Evolutionary conservation across 176 grass and related monocot species (phyloP).

Genomic region (Zizania latifolia): DNA sequence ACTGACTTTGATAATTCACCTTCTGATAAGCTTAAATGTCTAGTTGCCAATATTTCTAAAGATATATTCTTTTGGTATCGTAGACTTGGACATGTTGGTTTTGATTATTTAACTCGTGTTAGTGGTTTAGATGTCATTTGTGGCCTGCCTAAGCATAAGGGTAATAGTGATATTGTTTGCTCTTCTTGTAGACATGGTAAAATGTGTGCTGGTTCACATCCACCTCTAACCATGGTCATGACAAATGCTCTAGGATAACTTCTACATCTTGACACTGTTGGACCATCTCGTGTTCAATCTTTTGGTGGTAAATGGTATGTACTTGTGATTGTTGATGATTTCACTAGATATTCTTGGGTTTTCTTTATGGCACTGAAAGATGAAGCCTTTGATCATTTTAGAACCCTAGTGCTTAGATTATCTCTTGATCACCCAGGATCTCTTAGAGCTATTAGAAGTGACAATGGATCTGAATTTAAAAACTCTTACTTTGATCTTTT

Average conservation of each 20-base stretch:
- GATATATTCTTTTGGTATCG: neutral
- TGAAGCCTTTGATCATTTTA: neutral
- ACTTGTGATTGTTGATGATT: neutral
- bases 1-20: too few species aligned
- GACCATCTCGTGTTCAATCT: neutral
- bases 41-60: neutral
- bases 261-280: neutral
- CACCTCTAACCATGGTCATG: neutral
- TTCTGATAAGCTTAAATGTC: too few species aligned
- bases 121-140: neutral
- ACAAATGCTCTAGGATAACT: neutral
- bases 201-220: neutral
- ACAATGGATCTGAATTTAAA: too few species aligned
- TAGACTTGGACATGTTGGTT: neutral
- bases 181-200: neutral
- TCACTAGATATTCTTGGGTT: neutral
- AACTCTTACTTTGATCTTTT: too few species aligned
- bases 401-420: too few species aligned
- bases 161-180: neutral
- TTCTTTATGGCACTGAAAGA: neutral
- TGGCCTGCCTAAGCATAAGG: neutral
- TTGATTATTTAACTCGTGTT: neutral
- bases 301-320: constrained; percentile 1
- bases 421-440: too few species aligned
- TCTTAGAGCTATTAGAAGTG: too few species aligned